A percentile compares a stretch with the other conserved stretches of the same genome.
Evolutionary conservation across 2,329 filamentous ascomycete genomes (phyloP).

Genomic region (Orbilia oligospora): DNA sequence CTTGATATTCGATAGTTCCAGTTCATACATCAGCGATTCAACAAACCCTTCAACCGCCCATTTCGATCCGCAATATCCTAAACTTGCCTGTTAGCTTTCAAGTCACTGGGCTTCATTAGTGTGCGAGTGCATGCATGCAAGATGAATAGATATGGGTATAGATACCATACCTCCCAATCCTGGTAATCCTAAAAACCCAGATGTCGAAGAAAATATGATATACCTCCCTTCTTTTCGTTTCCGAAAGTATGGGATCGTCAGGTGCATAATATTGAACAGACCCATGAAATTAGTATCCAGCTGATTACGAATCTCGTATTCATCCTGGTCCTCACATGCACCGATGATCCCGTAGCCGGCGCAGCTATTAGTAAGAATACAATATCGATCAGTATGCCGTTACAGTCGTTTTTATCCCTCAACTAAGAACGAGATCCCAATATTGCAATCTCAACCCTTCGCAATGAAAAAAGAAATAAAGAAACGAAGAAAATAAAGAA

Average conservation of each 20-base stretch:
- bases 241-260: conserved; percentile 88
- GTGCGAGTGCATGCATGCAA: conserved; percentile 4
- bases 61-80: conserved; percentile 91
- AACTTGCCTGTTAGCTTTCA: background rate
- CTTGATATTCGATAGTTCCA: conserved; percentile 91
- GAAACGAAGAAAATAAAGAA: background rate
- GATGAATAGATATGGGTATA: background rate
- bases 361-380: conserved; percentile 69
- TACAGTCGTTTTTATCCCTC: conserved; percentile 35
- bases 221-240: conserved; percentile 83
- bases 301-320: conserved; percentile 92
- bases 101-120: background rate
- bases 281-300: conserved; percentile 99
- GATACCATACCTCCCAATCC: conserved; percentile 78
- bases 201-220: conserved; percentile 93
- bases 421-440: too few species aligned
- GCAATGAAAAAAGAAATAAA: background rate
- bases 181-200: conserved; percentile 91
- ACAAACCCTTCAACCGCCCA: conserved; percentile 96
- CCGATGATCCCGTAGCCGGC: conserved; percentile 94
- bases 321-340: conserved; percentile 95
- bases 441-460: too few species aligned
- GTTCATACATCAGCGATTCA: conserved; percentile 96
- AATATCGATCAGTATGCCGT: conserved; percentile 1
- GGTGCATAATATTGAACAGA: conserved; percentile 91